Evolutionary conservation across 805 yeast species (phyloP), one percentile per base, ranked within the genome.

Genomic region (Clavispora fructus): DNA sequence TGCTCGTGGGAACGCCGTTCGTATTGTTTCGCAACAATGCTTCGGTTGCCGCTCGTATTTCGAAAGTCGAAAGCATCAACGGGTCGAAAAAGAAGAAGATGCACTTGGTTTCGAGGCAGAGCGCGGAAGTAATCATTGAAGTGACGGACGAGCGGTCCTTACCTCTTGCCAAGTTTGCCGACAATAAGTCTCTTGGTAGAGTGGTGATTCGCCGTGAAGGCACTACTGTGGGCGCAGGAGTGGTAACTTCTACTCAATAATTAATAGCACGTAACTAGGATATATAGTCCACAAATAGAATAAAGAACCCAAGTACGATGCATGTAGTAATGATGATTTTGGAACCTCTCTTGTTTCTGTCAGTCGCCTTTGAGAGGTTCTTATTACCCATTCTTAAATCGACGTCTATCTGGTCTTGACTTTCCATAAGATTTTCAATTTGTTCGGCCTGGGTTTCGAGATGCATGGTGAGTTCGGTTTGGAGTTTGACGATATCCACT

Each of bases 1-100:
- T 90, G 40, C 67, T 90, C 35, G 82, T 84, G 12, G 97, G 97
- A 7, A 75, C 95, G 0, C 84, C 91, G 35, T 75, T 89, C 52
- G 78, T 88, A 35, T 62, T 88, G 43, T 89, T 90, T 65, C 75
- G 91, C 49, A 90, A 91, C 51, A 82, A 87, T 47, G 74, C 80
- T 25, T 80, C 83, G 38, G 78, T 80, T 37, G 87, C 94, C 1
- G 89, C 89, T 5, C 77, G 82, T 51, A 67, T 90, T 17, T 58
- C 72, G 38, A 75, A 75, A 49, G 73, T 55, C 54, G 61, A 4
- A 75, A 59, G 51, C 29, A 53, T 63, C 13, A 56, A 54, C 6
- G 62, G 63, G 17, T 44, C 51, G 30, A 73, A 67, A 52, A 80
- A 82, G 47, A 73, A 79, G 45, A 60, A 65, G 49, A 69, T 65